These are phyloP conservation scores for Daedalea quercina DNA, from an alignment of 768 basidiomycete genomes.

Conservation along the genomic window DNA sequence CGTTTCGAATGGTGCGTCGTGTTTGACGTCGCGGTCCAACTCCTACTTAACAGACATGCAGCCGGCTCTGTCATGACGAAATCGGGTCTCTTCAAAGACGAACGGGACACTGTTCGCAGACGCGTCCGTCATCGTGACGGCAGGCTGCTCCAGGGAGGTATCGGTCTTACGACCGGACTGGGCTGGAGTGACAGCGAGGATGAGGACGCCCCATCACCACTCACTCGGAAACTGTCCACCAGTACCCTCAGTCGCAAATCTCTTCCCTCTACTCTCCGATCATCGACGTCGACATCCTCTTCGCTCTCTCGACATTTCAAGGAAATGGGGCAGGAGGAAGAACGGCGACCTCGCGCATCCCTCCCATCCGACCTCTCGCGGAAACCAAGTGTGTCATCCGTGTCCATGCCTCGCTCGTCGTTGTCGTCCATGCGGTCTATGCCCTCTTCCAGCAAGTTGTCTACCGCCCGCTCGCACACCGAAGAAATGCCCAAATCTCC, in stretches of 20 bases:
- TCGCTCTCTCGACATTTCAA: conserved; percentile 19
- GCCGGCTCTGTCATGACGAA: conserved; percentile 25
- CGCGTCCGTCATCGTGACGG: conserved; percentile 32
- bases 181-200: conserved; percentile 40
- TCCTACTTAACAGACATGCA: background rate
- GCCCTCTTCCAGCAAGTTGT: conserved; percentile 5
- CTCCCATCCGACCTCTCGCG: background rate
- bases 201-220: conserved; percentile 33
- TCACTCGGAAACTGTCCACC: conserved; percentile 29
- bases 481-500: conserved; percentile 16
- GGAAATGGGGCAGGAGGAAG: background rate
- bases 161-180: conserved; percentile 35
- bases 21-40: background rate
- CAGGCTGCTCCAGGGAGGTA: conserved; percentile 28
- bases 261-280: conserved; percentile 10
- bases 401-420: conserved; percentile 12
- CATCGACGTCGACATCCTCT: conserved; percentile 16
- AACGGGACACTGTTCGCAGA: conserved; percentile 28
- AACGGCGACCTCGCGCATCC: background rate
- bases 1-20: background rate
- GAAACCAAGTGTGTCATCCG: conserved; percentile 7
- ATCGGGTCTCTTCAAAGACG: conserved; percentile 29
- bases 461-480: conserved; percentile 1
- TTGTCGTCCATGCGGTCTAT: conserved; percentile 14
- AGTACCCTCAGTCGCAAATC: conserved; percentile 16